Base-by-base conservation (phyloP, 2,329 filamentous ascomycete species). In the Zasmidium cellare region DNA sequence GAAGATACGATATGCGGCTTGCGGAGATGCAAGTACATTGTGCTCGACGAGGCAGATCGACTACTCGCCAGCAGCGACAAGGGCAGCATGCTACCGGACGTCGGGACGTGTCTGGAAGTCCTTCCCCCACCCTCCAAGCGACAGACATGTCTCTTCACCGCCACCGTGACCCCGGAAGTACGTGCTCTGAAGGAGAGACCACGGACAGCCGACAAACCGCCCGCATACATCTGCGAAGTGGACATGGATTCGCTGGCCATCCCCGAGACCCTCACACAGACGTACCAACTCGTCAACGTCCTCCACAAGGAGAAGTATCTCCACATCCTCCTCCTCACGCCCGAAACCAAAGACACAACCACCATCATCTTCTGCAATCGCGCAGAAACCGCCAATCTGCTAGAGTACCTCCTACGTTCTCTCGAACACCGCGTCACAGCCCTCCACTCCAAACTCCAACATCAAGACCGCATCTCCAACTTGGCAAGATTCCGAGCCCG, bases 71-170 rank as follows among this genome's bases (percentile, higher is more conserved):
- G 87, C 31, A 84, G 86, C 51, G 51, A 12, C 19, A 82, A 84
- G 18, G 93, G 92, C 23, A 92, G 88, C 75, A 97, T 97, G 92
- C 81, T 97, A n/a, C 89, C 91, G 3, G 94, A 97, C 69, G 86
- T 99, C 1, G 91, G 96, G 72, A 90, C 91, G 60, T 97, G 92
- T 70, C 81, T 99, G 3, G 87, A 86, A 1, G 87, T 88, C 1
- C 82, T 99, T 0, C 94, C 94, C 0, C 86, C 90, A 0, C 84
- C 91, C 3, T 46, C 83, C 1, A 81, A 91, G 69, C 85, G 94
- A n/a, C 92, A 99, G 74, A 99, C 93, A 0, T 84, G 96, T 16
- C 84, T 99, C 2, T 99, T 99, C 77, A 99, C 94, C 9, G 94
- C 94, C 16, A 99, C 94, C 1, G 87, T 99, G 46, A 97, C 94